phyloP scores from a whole-genome alignment of 2,329 filamentous ascomycete genomes.

The Diaporthe capsici region DNA sequence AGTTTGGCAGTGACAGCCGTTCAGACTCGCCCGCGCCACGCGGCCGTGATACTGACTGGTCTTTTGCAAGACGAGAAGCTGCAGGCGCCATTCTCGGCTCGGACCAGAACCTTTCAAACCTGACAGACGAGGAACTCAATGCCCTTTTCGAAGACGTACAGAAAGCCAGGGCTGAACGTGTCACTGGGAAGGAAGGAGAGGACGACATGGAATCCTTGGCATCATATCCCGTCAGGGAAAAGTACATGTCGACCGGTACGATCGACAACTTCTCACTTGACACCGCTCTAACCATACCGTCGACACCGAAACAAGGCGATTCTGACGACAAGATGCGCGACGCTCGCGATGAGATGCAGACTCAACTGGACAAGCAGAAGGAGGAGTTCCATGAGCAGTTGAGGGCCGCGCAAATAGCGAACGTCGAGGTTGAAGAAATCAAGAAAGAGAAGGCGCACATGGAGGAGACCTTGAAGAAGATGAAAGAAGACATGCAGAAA shows the following conservation, averaged over 20 bases:
- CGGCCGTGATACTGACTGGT: constrained; percentile 92
- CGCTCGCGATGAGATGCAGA: constrained; percentile 86
- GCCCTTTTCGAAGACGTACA: constrained; percentile 95
- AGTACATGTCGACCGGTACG: constrained; percentile 95
- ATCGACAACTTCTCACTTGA: constrained; percentile 97
- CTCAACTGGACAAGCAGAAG: constrained; percentile 85
- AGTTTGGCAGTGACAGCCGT: constrained; percentile 82
- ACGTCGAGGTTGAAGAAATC: constrained; percentile 86
- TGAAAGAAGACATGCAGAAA: constrained; percentile 91
- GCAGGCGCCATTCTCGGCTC: constrained; percentile 89
- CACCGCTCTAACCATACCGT: constrained; percentile 93
- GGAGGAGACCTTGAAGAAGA: constrained; percentile 82
- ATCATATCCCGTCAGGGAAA: constrained; percentile 90
- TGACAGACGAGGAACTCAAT: constrained; percentile 96
- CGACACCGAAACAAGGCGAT: constrained; percentile 85
- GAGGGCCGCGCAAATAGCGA: constrained; percentile 79
- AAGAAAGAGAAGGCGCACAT: constrained; percentile 86
- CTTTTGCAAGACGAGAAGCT: constrained; percentile 92
- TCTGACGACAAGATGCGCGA: constrained; percentile 82
- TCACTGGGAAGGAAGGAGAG: constrained; percentile 80
- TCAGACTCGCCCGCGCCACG: constrained; percentile 84
- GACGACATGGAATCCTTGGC: constrained; percentile 92
- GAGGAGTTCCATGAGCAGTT: constrained; percentile 85
- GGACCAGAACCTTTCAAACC: constrained; percentile 89
- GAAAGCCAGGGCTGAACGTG: constrained; percentile 82